Evolutionary conservation across 1,284 basidiomycete species (phyloP).

Genomic region (Schizophyllum commune): DNA sequence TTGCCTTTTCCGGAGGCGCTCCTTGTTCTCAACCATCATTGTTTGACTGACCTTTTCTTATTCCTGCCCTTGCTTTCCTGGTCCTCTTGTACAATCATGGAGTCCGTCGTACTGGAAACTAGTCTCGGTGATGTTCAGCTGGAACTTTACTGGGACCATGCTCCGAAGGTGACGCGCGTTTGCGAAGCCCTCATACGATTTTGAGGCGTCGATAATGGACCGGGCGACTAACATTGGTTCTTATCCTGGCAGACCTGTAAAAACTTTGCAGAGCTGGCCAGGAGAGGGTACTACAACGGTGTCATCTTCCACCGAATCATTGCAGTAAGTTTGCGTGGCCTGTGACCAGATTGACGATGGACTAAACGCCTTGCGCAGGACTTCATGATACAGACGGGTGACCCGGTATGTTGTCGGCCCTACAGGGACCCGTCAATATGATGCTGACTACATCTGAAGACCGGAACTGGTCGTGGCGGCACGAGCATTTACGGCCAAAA

Average conservation of each 20-base stretch:
- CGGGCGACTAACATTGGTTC: conserved; percentile 11
- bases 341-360: neutral
- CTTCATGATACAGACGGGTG: conserved; percentile 94
- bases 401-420: conserved; percentile 57
- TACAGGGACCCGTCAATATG: too few relatives aligned
- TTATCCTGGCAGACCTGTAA: conserved; percentile 67
- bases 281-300: conserved; percentile 81
- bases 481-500: conserved; percentile 90
- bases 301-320: conserved; percentile 87
- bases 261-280: conserved; percentile 85
- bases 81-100: conserved; percentile 19
- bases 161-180: conserved; percentile 59
- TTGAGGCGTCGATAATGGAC: neutral
- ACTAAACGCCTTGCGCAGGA: conserved; percentile 40
- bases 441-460: conserved; percentile 21
- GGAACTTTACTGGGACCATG: conserved; percentile 88
- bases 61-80: neutral
- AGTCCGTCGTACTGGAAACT: conserved; percentile 76
- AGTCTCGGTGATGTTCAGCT: conserved; percentile 83
- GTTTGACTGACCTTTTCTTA: neutral
- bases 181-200: conserved; percentile 6
- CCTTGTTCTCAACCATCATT: neutral
- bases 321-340: conserved; percentile 41
- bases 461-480: conserved; percentile 91
- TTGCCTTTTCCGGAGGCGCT: neutral